Evolutionary conservation across 768 basidiomycete genomes (phyloP).

Genomic region (Pleurotus citrinopileatus): DNA sequence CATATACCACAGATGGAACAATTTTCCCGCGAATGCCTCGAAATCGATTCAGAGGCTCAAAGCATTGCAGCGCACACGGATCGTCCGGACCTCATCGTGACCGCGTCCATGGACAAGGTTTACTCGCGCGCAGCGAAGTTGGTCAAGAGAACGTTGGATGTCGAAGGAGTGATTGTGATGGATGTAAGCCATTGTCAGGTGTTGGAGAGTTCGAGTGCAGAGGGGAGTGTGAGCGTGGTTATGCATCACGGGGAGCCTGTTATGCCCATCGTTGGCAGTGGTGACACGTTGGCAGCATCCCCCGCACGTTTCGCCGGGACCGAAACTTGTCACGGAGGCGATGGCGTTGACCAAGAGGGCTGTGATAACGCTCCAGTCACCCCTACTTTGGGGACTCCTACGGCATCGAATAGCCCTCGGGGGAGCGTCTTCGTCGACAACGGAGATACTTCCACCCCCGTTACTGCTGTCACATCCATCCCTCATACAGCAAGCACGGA

Average conservation of each 20-base stretch:
- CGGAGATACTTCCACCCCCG: neutral
- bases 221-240: conserved; percentile 63
- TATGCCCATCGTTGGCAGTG: too few relatives aligned
- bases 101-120: conserved; percentile 76
- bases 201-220: conserved; percentile 62
- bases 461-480: neutral
- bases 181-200: conserved; percentile 92
- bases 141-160: conserved; percentile 85
- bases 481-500: conserved; percentile 27
- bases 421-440: neutral
- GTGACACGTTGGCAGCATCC: neutral
- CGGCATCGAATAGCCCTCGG: neutral
- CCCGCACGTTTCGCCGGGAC: neutral
- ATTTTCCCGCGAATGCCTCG: conserved; percentile 92
- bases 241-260: conserved; percentile 64
- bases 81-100: conserved; percentile 32
- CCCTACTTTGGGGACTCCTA: neutral
- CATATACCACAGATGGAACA: conserved; percentile 72
- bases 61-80: conserved; percentile 29
- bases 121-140: conserved; percentile 90
- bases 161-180: conserved; percentile 89
- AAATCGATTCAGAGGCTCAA: conserved; percentile 69
- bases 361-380: neutral
- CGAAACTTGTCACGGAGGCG: neutral
- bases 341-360: neutral